Evolutionary conservation across 345 rosid species (phyloP), one percentile per base, ranked within the genome.

Genomic region (Mercurialis annua): DNA sequence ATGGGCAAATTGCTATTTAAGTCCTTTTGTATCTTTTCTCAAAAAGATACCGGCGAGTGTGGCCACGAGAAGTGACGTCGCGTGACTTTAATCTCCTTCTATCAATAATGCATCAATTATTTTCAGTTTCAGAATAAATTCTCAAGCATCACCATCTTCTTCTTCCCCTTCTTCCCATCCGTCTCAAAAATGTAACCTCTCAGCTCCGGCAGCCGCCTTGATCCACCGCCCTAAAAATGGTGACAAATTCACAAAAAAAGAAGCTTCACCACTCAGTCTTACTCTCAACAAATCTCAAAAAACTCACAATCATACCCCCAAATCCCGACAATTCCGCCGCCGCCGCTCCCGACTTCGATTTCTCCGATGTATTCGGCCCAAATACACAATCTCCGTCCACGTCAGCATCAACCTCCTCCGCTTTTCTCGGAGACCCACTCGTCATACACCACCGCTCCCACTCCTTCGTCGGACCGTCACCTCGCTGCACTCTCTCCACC

Each of bases 381-480:
- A 80, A 60, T 55, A 72, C 76, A 34, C 64, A 68, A 2, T 68
- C 79, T 6, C 49, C 72, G n/a, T 66, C 75, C 9, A 44, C 54
- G 30, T 36, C 73, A 6, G 5, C 67, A 11, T 70, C 82, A 0
- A 11, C 83, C 10, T 29, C 78, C 20, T 30, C 70, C 7, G 73
- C 70, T n/a, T 51, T 75, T 21, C 10, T 68, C 4, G 80, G 71
- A 9, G 82, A 84, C 61, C 89, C 89, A 2, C 82, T 2, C 10
- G 84, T 88, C 23, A 85, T 88, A 72, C 85, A 82, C 71, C 69
- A 76, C 82, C 76, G 90, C 51, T 85, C 90, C 72, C 93, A 85
- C 83, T 88, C 90, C 62, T 88, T 79, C 55, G 81, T 88, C 26
- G 93, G 93, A 9, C 93, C 93, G 23, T 88, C 93, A 48, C 90